Percentiles rank a stretch among this genome's conserved stretches.
These are phyloP conservation scores for Trichophaea hybrida DNA, from an alignment of 2,329 filamentous ascomycete genomes.

Conservation along the genomic window DNA sequence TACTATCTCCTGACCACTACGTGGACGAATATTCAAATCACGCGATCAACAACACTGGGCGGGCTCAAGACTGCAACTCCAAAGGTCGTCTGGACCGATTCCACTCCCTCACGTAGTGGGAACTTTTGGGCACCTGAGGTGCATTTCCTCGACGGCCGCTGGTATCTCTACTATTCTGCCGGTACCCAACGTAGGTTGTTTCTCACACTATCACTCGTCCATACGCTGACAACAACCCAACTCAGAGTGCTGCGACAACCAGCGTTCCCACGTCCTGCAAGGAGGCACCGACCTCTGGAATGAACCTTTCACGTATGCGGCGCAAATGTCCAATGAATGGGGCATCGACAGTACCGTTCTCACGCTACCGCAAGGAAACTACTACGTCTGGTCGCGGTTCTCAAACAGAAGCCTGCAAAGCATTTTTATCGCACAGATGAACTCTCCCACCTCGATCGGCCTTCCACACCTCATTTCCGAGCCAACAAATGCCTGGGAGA, in stretches of 20 bases:
- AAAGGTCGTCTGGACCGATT: constrained; percentile 39
- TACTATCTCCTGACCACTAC: constrained; percentile 46
- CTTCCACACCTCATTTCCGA: constrained; percentile 38
- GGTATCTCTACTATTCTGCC: constrained; percentile 46
- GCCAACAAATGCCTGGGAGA: constrained; percentile 41
- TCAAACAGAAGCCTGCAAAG: constrained; percentile 32
- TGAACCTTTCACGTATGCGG: constrained; percentile 39
- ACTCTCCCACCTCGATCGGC: constrained; percentile 35
- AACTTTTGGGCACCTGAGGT: constrained; percentile 43
- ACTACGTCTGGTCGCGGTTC: constrained; percentile 43
- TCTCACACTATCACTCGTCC: too few species aligned
- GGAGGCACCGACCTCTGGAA: constrained; percentile 29
- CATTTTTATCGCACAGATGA: constrained; percentile 33
- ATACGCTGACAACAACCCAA: too few species aligned
- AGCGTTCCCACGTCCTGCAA: constrained; percentile 40
- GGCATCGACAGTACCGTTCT: constrained; percentile 42
- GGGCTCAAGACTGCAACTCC: constrained; percentile 42
- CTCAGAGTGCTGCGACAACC: constrained; percentile 35
- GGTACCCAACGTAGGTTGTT: constrained; percentile 28
- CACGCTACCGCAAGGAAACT: constrained; percentile 37
- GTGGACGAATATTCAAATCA: constrained; percentile 43
- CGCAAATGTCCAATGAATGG: constrained; percentile 38
- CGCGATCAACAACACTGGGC: constrained; percentile 40
- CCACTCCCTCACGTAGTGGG: constrained; percentile 36
- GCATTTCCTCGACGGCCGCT: constrained; percentile 27